Evolutionary conservation across 306 rosid species (phyloP).

Genomic region (Quercus gilva): DNA sequence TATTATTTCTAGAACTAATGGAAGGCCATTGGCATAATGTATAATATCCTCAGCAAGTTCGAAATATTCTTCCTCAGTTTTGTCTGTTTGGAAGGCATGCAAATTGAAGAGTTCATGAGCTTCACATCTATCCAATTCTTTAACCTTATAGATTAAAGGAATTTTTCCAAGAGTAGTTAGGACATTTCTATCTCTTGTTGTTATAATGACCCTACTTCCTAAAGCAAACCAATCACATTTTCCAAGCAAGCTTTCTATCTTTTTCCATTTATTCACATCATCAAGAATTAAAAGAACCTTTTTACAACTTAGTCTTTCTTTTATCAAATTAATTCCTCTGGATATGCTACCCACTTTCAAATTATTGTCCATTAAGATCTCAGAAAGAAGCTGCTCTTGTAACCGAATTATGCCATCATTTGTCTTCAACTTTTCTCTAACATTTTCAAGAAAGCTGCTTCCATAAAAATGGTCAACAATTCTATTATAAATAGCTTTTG

Average conservation of each 20-base stretch:
- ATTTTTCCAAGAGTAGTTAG: neutral
- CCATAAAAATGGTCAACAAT: neutral
- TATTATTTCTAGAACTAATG: neutral
- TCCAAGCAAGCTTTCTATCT: neutral
- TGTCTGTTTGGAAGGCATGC: neutral
- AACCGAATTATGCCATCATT: neutral
- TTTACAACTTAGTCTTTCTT: neutral
- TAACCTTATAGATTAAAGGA: neutral
- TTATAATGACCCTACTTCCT: slow-evolving; percentile 9
- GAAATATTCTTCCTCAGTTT: neutral
- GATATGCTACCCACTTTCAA: neutral
- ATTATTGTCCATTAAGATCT: neutral
- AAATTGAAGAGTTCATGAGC: neutral
- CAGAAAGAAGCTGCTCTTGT: neutral
- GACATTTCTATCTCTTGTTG: neutral
- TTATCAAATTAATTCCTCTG: neutral
- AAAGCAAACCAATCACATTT: neutral
- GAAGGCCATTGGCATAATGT: neutral
- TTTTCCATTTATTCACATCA: neutral
- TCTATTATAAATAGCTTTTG: too few relatives aligned
- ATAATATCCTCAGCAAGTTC: neutral
- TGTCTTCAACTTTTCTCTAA: neutral
- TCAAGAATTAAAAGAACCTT: slow-evolving; percentile 8
- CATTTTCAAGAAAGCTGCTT: slow-evolving; percentile 14
- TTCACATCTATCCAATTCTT: neutral